A percentile compares a stretch with the other conserved stretches of the same genome.
phyloP scores from a whole-genome alignment of 202 grass and related monocot genomes.

The Brachypodium distachyon region DNA sequence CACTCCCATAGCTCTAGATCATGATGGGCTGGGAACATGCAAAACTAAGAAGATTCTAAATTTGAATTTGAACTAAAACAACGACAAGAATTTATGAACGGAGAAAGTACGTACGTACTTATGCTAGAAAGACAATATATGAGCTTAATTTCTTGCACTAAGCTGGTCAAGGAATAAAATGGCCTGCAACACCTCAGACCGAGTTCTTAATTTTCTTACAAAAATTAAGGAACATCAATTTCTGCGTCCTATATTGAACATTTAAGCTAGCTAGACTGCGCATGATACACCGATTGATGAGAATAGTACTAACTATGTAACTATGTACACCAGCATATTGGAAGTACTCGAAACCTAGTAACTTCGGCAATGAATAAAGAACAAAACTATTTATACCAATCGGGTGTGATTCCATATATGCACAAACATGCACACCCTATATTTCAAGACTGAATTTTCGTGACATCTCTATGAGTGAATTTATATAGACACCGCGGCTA shows the following conservation, averaged over 20 bases:
- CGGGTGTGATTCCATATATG: too few species aligned
- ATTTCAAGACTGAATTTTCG: too few species aligned
- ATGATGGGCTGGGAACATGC: neutral
- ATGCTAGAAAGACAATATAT: neutral
- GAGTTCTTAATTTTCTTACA: too few species aligned
- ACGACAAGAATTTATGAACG: too few species aligned
- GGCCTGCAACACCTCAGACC: neutral
- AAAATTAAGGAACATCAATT: slow-evolving; percentile 37
- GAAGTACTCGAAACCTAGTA: neutral
- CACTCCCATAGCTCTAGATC: neutral
- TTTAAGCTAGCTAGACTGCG: slow-evolving; percentile 28
- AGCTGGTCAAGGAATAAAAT: neutral
- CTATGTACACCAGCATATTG: neutral
- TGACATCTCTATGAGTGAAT: too few species aligned
- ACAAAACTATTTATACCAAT: too few species aligned
- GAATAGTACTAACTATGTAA: neutral
- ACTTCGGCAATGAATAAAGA: neutral
- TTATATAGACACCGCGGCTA: too few species aligned
- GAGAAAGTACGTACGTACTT: neutral
- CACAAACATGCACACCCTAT: too few species aligned
- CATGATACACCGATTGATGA: neutral
- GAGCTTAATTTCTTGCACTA: neutral
- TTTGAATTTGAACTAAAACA: too few species aligned
- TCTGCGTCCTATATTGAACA: slow-evolving; percentile 30
- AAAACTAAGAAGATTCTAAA: neutral